Evolutionary conservation across 768 basidiomycete genomes (phyloP).

Genomic region (Sarcodon sp.): DNA sequence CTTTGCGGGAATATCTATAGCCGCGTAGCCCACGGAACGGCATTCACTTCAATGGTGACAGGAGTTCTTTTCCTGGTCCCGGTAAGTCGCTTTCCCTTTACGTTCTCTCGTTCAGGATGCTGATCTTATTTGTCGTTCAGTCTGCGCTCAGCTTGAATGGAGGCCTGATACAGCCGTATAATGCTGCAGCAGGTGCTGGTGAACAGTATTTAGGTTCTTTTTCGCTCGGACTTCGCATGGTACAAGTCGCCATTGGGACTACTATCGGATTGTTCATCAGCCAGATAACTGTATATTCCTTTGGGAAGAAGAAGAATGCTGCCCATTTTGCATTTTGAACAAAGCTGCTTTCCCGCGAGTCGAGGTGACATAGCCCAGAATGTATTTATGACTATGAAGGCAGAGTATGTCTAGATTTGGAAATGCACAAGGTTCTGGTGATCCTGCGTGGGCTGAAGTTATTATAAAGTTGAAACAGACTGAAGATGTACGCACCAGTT

Average conservation of each 20-base stretch:
- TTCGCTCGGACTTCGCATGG: slow-evolving; percentile 71
- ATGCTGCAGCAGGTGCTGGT: slow-evolving; percentile 27
- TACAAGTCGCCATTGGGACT: slow-evolving; percentile 74
- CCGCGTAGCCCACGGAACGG: slow-evolving; percentile 61
- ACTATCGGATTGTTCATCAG: slow-evolving; percentile 78
- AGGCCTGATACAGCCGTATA: slow-evolving; percentile 48
- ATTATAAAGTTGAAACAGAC: no score
- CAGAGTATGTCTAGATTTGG: no score
- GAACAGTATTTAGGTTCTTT: slow-evolving; percentile 70
- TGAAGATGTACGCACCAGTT: no score
- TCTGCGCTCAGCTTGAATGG: slow-evolving; percentile 70
- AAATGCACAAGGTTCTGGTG: no score
- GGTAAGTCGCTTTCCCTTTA: slow-evolving; percentile 28
- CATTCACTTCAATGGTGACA: slow-evolving; percentile 87
- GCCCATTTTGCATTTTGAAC: slow-evolving; percentile 64
- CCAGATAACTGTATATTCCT: slow-evolving; percentile 67
- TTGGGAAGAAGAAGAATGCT: slow-evolving; percentile 60
- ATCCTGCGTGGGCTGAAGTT: no score
- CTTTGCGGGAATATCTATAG: slow-evolving; percentile 77
- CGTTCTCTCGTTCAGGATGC: background rate
- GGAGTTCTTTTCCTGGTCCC: slow-evolving; percentile 88
- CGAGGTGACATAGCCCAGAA: no score
- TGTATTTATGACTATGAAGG: no score
- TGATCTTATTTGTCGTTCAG: slow-evolving; percentile 19
- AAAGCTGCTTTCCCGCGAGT: no score